Conservation (phyloP, 768 basidiomycete genomes). For the Leucocoprinus leucothites region DNA sequence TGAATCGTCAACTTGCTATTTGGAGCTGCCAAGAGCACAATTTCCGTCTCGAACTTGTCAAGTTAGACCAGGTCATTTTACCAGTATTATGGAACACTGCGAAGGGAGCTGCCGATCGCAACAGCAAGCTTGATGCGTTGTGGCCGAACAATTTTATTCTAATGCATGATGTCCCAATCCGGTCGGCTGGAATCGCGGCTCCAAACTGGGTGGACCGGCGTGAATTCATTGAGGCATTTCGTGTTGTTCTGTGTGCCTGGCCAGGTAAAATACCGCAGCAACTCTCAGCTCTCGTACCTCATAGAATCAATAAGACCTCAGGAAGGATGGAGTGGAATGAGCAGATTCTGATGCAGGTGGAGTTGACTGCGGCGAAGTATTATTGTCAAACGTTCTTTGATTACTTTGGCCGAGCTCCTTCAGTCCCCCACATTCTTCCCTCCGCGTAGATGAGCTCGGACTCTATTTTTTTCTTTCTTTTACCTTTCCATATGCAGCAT, state of each 20-base stretch:
- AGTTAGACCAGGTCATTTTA: constrained; percentile 10
- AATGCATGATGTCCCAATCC: background rate
- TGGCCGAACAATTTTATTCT: constrained; percentile 2
- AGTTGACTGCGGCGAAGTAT: no score
- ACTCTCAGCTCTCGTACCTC: no score
- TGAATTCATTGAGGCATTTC: constrained; percentile 11
- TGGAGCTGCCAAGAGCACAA: constrained; percentile 18
- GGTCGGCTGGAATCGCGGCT: background rate
- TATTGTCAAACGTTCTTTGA: no score
- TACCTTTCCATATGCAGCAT: no score
- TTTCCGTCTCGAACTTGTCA: constrained; percentile 14
- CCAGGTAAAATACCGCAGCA: no score
- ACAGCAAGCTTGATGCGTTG: background rate
- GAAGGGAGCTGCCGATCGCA: background rate
- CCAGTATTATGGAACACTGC: background rate
- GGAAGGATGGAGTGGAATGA: no score
- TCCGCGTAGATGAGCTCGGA: no score
- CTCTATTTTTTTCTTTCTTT: no score
- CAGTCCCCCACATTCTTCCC: no score
- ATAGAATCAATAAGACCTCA: no score
- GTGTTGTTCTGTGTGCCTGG: background rate
- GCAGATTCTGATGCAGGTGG: no score
- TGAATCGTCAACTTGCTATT: background rate
- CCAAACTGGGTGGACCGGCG: background rate
- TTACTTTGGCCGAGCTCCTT: no score